Percentiles rank a stretch among this genome's conserved stretches.
Evolutionary conservation across 805 yeast species (phyloP).

Genomic region (Metschnikowia baotianmanensis): DNA sequence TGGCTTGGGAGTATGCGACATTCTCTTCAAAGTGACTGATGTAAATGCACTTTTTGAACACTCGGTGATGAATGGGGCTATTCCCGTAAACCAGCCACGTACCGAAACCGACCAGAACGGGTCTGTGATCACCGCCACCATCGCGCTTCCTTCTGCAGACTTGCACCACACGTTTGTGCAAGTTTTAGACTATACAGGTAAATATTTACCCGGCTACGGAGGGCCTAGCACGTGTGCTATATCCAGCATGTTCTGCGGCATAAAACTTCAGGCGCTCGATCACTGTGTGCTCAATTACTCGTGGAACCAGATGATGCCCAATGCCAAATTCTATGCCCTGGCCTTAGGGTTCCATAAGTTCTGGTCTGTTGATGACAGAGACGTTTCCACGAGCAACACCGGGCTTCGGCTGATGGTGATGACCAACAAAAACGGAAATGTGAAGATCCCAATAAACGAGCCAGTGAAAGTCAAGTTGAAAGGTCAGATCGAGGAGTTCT

Average conservation of each 20-base stretch:
- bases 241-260: constrained; percentile 30
- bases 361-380: constrained; percentile 83
- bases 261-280: constrained; percentile 49
- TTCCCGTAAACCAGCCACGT: constrained; percentile 26
- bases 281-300: constrained; percentile 80
- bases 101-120: constrained; percentile 48
- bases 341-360: constrained; percentile 73
- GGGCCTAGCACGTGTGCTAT: constrained; percentile 5
- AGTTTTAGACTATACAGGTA: constrained; percentile 37
- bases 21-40: constrained; percentile 61
- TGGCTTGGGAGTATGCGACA: constrained; percentile 81
- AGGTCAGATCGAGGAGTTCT: constrained; percentile 81
- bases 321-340: constrained; percentile 57
- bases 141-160: constrained; percentile 50
- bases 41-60: constrained; percentile 42
- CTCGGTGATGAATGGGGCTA: constrained; percentile 57
- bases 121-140: constrained; percentile 47
- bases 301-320: constrained; percentile 61
- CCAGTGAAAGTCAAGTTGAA: constrained; percentile 67
- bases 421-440: constrained; percentile 61
- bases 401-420: constrained; percentile 74
- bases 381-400: constrained; percentile 65
- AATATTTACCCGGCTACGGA: constrained; percentile 52
- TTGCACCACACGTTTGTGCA: constrained; percentile 68
- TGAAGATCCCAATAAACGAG: constrained; percentile 83